Conservation (phyloP, 306 rosid genomes). For the Rubus idaeus region DNA sequence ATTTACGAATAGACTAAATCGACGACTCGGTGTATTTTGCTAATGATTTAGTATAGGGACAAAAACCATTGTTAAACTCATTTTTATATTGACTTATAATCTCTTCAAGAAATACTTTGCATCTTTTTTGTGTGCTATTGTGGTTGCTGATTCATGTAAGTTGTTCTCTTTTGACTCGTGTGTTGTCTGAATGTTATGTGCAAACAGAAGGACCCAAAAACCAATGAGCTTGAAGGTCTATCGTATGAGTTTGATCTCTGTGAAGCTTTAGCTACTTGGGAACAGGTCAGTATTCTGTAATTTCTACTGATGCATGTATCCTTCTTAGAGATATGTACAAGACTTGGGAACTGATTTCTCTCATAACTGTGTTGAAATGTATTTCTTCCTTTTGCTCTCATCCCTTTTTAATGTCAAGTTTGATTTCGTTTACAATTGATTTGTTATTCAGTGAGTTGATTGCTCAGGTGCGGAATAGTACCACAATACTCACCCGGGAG, state of each 20-base stretch:
- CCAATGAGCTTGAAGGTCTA: constrained; percentile 85
- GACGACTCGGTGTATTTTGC: background rate
- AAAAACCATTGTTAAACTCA: background rate
- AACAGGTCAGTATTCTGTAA: constrained; percentile 56
- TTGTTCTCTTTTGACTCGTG: constrained; percentile 1
- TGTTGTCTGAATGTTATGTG: constrained; percentile 30
- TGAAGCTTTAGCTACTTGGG: constrained; percentile 97
- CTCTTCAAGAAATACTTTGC: background rate
- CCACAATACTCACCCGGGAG: constrained; percentile 91
- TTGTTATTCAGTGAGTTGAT: constrained; percentile 48
- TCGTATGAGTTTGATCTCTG: constrained; percentile 85
- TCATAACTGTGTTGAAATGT: constrained; percentile 3
- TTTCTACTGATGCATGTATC: constrained; percentile 3
- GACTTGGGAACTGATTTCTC: constrained; percentile 20
- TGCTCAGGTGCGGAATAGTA: constrained; percentile 94
- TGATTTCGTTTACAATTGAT: constrained; percentile 38
- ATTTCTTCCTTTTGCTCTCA: background rate
- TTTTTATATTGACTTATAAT: background rate
- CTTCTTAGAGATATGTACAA: background rate
- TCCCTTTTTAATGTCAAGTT: constrained; percentile 14
- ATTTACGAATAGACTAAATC: background rate
- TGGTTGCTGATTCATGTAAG: background rate
- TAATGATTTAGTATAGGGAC: background rate
- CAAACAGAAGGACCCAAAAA: constrained; percentile 84
- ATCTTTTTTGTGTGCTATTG: background rate